Evolutionary conservation across 2,329 filamentous ascomycete genomes (phyloP).

Genomic region (Fusarium graminum): DNA sequence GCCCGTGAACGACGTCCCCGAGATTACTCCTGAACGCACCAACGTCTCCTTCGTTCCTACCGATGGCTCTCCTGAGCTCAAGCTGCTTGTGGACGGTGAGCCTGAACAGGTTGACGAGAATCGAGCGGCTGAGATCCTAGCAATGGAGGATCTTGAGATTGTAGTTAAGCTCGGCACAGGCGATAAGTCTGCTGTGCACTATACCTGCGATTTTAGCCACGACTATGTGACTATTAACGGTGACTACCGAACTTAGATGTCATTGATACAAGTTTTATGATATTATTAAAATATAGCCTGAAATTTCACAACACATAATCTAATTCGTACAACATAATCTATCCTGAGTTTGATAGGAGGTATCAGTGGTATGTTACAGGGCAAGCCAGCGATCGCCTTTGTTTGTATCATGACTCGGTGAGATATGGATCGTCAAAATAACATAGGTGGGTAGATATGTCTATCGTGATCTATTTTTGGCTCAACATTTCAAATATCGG

Average conservation of each 20-base stretch:
- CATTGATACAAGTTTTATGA: background rate
- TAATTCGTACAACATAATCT: background rate
- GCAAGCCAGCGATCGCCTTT: background rate
- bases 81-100: constrained; percentile 82
- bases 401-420: background rate
- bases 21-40: constrained; percentile 76
- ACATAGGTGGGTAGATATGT: background rate
- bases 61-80: constrained; percentile 81
- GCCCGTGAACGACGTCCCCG: constrained; percentile 69
- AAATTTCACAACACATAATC: background rate
- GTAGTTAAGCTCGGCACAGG: constrained; percentile 79
- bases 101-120: constrained; percentile 83
- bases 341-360: background rate
- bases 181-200: constrained; percentile 77
- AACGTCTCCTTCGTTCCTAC: constrained; percentile 83
- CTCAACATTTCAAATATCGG: background rate
- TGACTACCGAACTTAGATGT: constrained; percentile 71
- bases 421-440: background rate
- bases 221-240: constrained; percentile 81
- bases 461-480: background rate
- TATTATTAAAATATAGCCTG: constrained; percentile 5
- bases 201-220: constrained; percentile 89
- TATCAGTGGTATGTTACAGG: background rate
- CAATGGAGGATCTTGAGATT: constrained; percentile 84
- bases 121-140: constrained; percentile 81